These are phyloP conservation scores for Fusarium albidum DNA, from an alignment of 2,329 filamentous ascomycete genomes.

Conservation along the genomic window DNA sequence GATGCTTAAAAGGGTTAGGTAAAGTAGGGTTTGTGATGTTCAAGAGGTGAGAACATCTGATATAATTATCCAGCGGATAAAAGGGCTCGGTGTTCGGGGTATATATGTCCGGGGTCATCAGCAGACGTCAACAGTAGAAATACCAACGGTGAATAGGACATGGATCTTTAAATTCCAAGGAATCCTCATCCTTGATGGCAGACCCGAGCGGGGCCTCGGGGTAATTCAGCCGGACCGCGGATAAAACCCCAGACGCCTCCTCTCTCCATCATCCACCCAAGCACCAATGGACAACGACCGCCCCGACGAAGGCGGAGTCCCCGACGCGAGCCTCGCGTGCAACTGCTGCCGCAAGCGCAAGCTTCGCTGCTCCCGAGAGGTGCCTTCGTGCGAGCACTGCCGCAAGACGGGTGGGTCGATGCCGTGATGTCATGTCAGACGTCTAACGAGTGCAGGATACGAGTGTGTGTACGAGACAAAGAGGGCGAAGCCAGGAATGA, in stretches of 20 bases:
- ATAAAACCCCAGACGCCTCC: background rate
- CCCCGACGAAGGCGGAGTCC: background rate
- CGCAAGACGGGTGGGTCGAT: conserved; percentile 4
- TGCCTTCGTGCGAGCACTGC: conserved; percentile 5
- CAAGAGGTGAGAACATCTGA: too few relatives aligned
- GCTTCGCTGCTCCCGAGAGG: conserved; percentile 9
- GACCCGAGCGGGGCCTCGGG: conserved; percentile 6
- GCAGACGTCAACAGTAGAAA: too few relatives aligned
- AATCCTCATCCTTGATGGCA: too few relatives aligned
- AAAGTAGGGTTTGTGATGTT: too few relatives aligned
- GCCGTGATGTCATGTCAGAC: background rate
- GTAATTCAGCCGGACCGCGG: background rate
- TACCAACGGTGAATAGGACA: too few relatives aligned
- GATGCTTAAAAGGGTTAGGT: background rate
- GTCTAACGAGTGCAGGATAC: background rate
- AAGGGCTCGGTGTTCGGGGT: background rate
- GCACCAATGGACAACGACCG: conserved; percentile 3
- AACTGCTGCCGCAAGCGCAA: conserved; percentile 10
- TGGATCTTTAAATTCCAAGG: too few relatives aligned
- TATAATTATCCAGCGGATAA: background rate
- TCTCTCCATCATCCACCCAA: background rate
- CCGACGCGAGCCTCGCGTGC: conserved; percentile 2
- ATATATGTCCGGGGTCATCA: background rate
- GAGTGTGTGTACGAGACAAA: conserved; percentile 27
- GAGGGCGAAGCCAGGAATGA: conserved; percentile 48